These are phyloP conservation scores for Kalaharituber pfeilii DNA, from an alignment of 2,329 filamentous ascomycete species.

Conservation along the genomic window DNA sequence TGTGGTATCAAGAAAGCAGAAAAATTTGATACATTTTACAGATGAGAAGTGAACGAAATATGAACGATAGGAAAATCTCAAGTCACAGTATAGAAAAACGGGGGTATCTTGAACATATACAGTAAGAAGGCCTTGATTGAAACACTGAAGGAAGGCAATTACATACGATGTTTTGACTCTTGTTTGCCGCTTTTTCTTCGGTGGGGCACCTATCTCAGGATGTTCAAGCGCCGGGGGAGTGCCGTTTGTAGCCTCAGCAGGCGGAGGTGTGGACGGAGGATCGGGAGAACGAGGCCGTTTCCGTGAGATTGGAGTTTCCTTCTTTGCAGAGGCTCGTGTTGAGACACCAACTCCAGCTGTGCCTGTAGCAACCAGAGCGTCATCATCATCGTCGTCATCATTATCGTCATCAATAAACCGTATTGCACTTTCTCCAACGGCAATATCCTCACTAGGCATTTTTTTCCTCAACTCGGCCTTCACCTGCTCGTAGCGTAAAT, in stretches of 20 bases:
- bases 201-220: neutral
- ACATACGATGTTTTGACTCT: slow-evolving; percentile 3
- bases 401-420: neutral
- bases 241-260: neutral
- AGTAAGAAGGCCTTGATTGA: neutral
- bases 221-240: neutral
- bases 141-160: neutral
- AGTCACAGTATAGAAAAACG: neutral
- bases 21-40: no score
- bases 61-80: no score
- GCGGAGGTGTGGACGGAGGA: neutral
- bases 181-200: neutral
- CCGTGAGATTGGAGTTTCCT: neutral
- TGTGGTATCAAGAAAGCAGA: no score
- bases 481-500: neutral
- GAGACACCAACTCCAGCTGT: neutral
- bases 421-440: neutral
- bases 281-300: neutral
- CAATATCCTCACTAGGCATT: neutral
- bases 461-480: neutral
- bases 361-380: neutral
- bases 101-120: neutral
- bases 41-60: no score
- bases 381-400: neutral
- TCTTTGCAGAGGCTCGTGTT: neutral